Evolutionary conservation across 306 rosid species (phyloP).

Genomic region (Trifolium repens): DNA sequence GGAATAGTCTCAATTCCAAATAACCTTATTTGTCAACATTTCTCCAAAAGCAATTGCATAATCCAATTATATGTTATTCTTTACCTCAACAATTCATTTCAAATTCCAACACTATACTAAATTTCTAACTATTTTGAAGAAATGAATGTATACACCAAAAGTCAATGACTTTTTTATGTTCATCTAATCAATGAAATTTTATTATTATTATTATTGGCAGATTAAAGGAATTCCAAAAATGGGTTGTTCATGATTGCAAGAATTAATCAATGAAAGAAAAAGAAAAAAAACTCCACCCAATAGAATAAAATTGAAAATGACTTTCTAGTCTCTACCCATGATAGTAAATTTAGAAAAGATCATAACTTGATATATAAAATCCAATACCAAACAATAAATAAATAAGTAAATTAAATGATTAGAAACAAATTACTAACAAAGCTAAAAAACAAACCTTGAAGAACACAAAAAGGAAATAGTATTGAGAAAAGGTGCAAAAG

Average conservation of each 20-base stretch:
- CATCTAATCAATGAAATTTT: slow-evolving; percentile 25
- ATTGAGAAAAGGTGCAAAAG: background rate
- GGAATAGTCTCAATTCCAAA: too few relatives aligned
- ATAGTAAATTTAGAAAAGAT: slow-evolving; percentile 30
- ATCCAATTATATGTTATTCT: too few relatives aligned
- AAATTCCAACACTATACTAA: slow-evolving; percentile 12
- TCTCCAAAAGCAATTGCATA: too few relatives aligned
- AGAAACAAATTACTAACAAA: slow-evolving; percentile 14
- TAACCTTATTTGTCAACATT: too few relatives aligned
- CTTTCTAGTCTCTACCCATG: background rate
- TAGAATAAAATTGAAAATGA: background rate
- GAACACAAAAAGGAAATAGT: background rate
- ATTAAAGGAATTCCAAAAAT: background rate
- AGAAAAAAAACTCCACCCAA: background rate
- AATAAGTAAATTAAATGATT: slow-evolving; percentile 3
- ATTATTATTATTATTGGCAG: background rate
- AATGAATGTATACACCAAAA: slow-evolving; percentile 18
- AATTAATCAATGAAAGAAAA: slow-evolving; percentile 14
- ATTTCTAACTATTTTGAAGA: background rate
- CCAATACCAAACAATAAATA: slow-evolving; percentile 1
- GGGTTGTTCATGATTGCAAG: slow-evolving; percentile 13
- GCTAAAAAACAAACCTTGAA: slow-evolving; percentile 43
- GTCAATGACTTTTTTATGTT: slow-evolving; percentile 8
- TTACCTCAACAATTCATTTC: background rate
- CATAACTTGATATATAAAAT: slow-evolving; percentile 32